These are phyloP conservation scores for Microdochium bolleyi DNA, from an alignment of 2,329 filamentous ascomycete species.

Conservation along the genomic window DNA sequence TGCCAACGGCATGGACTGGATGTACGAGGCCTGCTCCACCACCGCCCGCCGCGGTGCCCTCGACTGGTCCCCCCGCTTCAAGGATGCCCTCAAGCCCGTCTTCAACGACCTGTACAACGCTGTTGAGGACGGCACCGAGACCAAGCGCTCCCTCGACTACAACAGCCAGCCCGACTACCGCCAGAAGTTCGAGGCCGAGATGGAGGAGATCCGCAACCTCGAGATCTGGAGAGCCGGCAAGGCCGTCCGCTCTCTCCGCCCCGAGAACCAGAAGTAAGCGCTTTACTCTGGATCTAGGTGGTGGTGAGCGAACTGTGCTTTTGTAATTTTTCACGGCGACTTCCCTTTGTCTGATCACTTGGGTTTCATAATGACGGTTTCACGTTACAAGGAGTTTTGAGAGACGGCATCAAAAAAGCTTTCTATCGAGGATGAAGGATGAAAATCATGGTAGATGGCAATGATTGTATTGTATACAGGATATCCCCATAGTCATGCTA, in stretches of 20 bases:
- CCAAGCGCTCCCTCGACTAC: constrained; percentile 92
- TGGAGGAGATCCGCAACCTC: constrained; percentile 94
- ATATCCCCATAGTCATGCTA: too few species aligned
- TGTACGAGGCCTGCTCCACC: constrained; percentile 99
- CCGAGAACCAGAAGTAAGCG: constrained; percentile 74
- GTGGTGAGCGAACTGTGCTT: not conserved
- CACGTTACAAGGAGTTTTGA: too few species aligned
- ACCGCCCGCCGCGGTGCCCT: constrained; percentile 97
- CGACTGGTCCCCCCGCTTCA: constrained; percentile 97
- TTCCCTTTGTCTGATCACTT: too few species aligned
- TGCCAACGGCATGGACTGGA: constrained; percentile 99
- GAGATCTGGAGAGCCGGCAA: constrained; percentile 99
- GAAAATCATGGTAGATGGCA: too few species aligned
- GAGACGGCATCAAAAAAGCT: too few species aligned
- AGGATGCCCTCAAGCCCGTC: constrained; percentile 96
- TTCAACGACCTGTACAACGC: constrained; percentile 97
- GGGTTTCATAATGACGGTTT: too few species aligned
- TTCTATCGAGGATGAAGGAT: too few species aligned
- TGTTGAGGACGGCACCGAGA: constrained; percentile 87
- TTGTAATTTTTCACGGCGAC: not conserved
- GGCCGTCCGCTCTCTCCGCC: constrained; percentile 82
- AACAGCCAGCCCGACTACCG: constrained; percentile 95
- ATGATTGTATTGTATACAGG: too few species aligned
- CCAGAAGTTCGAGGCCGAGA: constrained; percentile 94
- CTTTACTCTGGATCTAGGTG: not conserved